phyloP scores from a whole-genome alignment of 345 rosid species.

The Schrenkiella parvula region DNA sequence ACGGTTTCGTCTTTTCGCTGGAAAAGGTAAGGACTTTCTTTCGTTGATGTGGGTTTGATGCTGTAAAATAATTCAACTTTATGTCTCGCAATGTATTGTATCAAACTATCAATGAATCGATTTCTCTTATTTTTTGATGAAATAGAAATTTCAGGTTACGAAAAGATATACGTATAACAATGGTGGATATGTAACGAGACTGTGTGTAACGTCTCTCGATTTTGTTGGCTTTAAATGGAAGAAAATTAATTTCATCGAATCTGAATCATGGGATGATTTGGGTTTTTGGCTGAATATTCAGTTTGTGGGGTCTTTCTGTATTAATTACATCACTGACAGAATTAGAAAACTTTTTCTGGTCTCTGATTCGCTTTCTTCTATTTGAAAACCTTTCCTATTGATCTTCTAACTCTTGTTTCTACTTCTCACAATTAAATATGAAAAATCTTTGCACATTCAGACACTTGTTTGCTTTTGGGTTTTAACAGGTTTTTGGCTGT shows the following conservation, averaged over 20 bases:
- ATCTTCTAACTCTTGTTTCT: background rate
- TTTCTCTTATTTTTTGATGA: background rate
- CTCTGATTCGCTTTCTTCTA: background rate
- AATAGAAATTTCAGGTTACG: background rate
- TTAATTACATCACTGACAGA: background rate
- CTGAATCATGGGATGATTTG: conserved; percentile 6
- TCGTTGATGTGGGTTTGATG: background rate
- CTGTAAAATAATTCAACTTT: background rate
- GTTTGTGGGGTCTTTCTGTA: conserved; percentile 18
- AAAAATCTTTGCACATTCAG: background rate
- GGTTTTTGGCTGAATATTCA: conserved; percentile 11
- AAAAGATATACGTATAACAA: background rate
- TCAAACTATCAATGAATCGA: background rate
- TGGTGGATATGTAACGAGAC: conserved; percentile 3
- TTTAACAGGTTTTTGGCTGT: conserved; percentile 3
- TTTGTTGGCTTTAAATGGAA: background rate
- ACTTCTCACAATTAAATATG: background rate
- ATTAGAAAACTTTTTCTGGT: background rate
- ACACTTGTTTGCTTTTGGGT: conserved; percentile 1
- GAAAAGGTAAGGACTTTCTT: conserved; percentile 8
- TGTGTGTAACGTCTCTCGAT: conserved; percentile 11
- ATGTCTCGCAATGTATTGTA: background rate
- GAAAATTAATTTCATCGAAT: background rate
- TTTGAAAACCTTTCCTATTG: background rate
- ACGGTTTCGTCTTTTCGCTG: conserved; percentile 14